Conservation (phyloP, 257 asterid species). For the Paraleonurus japonicus region DNA sequence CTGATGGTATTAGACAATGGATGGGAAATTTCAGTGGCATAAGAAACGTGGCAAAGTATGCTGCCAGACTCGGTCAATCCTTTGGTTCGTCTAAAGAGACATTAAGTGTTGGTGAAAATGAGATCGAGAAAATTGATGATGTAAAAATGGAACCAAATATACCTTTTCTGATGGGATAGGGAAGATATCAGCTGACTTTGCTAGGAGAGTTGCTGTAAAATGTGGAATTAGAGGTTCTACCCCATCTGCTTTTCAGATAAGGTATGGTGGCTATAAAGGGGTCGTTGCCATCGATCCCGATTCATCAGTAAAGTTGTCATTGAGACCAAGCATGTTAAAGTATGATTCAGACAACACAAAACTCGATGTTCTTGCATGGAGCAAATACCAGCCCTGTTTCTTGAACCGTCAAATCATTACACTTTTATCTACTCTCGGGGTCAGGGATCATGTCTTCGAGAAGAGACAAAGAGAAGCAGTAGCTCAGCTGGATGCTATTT, state of each 20-base stretch:
- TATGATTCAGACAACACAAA: slow-evolving; percentile 60
- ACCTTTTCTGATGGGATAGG: slow-evolving; percentile 92
- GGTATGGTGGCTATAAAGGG: slow-evolving; percentile 89
- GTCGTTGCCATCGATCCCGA: slow-evolving; percentile 78
- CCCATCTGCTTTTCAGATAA: slow-evolving; percentile 89
- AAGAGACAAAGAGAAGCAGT: slow-evolving; percentile 72
- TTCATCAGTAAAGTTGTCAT: slow-evolving; percentile 53
- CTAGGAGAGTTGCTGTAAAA: slow-evolving; percentile 57
- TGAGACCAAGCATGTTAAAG: slow-evolving; percentile 80
- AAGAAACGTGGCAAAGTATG: slow-evolving; percentile 81
- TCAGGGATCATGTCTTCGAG: slow-evolving; percentile 53
- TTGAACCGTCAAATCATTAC: slow-evolving; percentile 81
- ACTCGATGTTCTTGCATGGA: slow-evolving; percentile 75
- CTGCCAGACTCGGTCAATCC: slow-evolving; percentile 99
- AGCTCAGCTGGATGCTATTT: slow-evolving; percentile 60
- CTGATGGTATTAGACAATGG: slow-evolving; percentile 66
- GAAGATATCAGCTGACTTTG: slow-evolving; percentile 71
- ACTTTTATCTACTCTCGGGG: slow-evolving; percentile 81
- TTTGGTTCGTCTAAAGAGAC: slow-evolving; percentile 88
- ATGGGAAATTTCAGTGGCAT: slow-evolving; percentile 79
- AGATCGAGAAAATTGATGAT: slow-evolving; percentile 56
- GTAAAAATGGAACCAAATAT: slow-evolving; percentile 30
- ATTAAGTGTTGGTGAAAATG: slow-evolving; percentile 44
- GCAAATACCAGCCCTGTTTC: slow-evolving; percentile 83
- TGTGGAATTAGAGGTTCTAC: slow-evolving; percentile 50